phyloP scores from a whole-genome alignment of 345 rosid species.

The Lepidium aucheri region DNA sequence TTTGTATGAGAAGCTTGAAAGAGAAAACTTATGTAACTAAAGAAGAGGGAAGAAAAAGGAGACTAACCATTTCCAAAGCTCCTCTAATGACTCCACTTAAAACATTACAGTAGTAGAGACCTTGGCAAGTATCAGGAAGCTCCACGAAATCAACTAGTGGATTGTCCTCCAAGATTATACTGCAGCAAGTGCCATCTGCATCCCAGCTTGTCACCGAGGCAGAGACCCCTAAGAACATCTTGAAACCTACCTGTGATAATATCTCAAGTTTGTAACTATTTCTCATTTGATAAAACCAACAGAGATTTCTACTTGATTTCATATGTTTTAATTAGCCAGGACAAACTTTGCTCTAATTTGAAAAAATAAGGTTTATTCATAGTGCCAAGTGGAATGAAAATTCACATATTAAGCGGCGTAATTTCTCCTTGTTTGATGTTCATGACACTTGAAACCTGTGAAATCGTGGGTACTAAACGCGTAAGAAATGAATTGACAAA shows the following conservation, averaged over 20 bases:
- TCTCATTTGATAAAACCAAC: not conserved
- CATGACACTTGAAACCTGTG: not conserved
- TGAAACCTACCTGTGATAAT: conserved; percentile 65
- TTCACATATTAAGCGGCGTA: not conserved
- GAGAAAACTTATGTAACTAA: not conserved
- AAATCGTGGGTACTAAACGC: not conserved
- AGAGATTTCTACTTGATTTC: not conserved
- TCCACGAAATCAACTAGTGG: conserved; percentile 92
- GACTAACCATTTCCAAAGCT: conserved; percentile 83
- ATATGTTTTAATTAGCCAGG: not conserved
- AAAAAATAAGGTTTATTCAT: not conserved
- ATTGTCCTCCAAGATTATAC: conserved; percentile 76
- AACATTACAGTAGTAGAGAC: conserved; percentile 81
- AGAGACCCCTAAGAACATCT: conserved; percentile 89
- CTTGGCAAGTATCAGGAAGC: conserved; percentile 93
- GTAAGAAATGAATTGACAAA: conserved; percentile 5
- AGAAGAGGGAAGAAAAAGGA: not conserved
- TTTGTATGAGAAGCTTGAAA: not conserved
- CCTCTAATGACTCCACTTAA: conserved; percentile 88
- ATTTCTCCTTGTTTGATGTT: not conserved
- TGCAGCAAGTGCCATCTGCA: conserved; percentile 79
- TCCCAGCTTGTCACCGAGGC: conserved; percentile 86
- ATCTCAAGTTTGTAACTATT: not conserved
- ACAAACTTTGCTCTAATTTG: not conserved
- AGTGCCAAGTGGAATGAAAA: not conserved